Conservation (phyloP, 371 early-diverging fungal species). For the Massospora cicadina region DNA sequence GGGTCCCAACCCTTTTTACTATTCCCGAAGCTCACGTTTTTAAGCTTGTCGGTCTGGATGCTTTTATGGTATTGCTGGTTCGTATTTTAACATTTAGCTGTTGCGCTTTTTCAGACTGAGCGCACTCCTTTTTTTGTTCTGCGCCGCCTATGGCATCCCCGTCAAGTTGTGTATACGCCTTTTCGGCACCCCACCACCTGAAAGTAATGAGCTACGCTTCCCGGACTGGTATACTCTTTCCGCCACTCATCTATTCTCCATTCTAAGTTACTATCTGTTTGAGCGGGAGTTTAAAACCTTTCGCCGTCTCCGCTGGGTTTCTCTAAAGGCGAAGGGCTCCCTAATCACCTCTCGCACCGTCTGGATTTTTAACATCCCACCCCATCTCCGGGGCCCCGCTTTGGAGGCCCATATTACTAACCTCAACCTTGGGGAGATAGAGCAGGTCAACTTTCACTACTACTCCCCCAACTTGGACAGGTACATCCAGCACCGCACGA, state of each 20-base stretch:
- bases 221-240: too few relatives aligned
- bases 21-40: not conserved
- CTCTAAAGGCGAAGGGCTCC: slow-evolving; percentile 1
- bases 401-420: slow-evolving; percentile 34
- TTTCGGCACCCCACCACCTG: too few relatives aligned
- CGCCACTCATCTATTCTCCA: slow-evolving; percentile 1
- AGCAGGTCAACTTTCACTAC: slow-evolving; percentile 31
- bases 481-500: slow-evolving; percentile 16
- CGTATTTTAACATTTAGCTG: slow-evolving; percentile 13
- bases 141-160: slow-evolving; percentile 4
- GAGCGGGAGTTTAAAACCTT: slow-evolving; percentile 5
- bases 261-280: not conserved
- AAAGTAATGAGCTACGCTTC: too few relatives aligned
- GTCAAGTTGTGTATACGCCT: too few relatives aligned
- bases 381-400: slow-evolving; percentile 24
- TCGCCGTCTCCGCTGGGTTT: slow-evolving; percentile 3
- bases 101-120: slow-evolving; percentile 28
- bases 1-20: not conserved
- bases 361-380: slow-evolving; percentile 33
- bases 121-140: not conserved
- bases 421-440: slow-evolving; percentile 32
- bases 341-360: slow-evolving; percentile 19
- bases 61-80: slow-evolving; percentile 23
- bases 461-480: slow-evolving; percentile 20
- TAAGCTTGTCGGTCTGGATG: slow-evolving; percentile 34